A percentile compares a stretch with the other conserved stretches of the same genome.
phyloP scores from a whole-genome alignment of 345 rosid species.

The Sisymbrium altissimum region DNA sequence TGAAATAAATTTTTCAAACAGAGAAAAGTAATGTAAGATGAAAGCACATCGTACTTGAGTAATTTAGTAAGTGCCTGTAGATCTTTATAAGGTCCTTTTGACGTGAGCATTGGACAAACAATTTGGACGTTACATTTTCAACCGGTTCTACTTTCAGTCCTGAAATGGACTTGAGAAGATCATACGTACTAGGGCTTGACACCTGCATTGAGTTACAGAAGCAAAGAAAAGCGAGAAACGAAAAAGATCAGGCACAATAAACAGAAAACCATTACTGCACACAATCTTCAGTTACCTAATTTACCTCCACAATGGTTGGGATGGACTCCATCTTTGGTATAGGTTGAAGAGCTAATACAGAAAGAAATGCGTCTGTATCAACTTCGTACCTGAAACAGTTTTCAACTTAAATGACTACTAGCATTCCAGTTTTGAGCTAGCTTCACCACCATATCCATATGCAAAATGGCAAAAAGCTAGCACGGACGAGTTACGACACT shows the following conservation, averaged over 20 bases:
- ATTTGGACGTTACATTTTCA: constrained; percentile 84
- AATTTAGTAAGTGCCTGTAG: constrained; percentile 89
- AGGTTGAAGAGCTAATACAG: constrained; percentile 93
- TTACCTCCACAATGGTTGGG: constrained; percentile 95
- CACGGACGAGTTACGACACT: not conserved
- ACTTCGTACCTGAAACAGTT: constrained; percentile 73
- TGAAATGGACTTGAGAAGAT: constrained; percentile 80
- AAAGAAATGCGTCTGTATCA: constrained; percentile 87
- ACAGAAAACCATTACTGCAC: not conserved
- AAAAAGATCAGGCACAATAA: not conserved
- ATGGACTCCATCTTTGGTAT: constrained; percentile 64
- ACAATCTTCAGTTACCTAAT: constrained; percentile 6
- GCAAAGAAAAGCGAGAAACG: not conserved
- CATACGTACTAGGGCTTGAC: constrained; percentile 68
- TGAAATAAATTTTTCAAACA: not conserved
- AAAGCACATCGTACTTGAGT: constrained; percentile 58
- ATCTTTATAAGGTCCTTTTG: constrained; percentile 91
- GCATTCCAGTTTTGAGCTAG: not conserved
- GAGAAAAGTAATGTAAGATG: not conserved
- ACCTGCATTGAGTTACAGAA: constrained; percentile 51
- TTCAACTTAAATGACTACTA: constrained; percentile 27
- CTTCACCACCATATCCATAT: not conserved
- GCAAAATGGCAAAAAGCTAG: not conserved
- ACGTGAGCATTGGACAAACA: constrained; percentile 97
- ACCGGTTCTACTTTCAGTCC: constrained; percentile 91